These are phyloP conservation scores for Scheffersomyces coipomensis DNA, from an alignment of 805 yeast genomes.

Conservation along the genomic window DNA sequence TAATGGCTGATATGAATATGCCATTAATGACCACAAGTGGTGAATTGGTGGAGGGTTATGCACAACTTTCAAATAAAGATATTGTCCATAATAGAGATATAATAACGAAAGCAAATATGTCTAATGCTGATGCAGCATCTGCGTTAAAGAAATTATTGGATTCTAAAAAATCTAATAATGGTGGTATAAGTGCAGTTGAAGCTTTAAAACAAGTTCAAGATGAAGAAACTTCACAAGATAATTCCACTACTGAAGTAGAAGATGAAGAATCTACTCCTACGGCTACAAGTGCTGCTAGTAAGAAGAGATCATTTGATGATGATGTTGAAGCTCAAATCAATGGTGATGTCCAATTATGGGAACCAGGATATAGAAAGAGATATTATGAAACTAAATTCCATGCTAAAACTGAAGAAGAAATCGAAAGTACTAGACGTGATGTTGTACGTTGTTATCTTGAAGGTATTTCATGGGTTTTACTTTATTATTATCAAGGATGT, in stretches of 20 bases:
- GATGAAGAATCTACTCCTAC: slow-evolving; percentile 1
- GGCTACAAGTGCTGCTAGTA: slow-evolving; percentile 4
- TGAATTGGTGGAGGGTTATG: slow-evolving; percentile 61
- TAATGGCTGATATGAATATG: slow-evolving; percentile 64
- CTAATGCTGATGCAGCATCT: slow-evolving; percentile 69
- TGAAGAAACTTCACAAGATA: slow-evolving; percentile 5
- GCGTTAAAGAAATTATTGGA: slow-evolving; percentile 43
- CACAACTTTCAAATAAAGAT: slow-evolving; percentile 67
- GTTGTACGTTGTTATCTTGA: slow-evolving; percentile 79
- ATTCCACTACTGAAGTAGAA: not conserved
- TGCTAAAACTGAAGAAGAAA: slow-evolving; percentile 50
- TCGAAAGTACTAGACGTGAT: slow-evolving; percentile 50
- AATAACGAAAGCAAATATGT: slow-evolving; percentile 67
- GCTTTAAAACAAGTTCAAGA: slow-evolving; percentile 20
- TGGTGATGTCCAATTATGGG: slow-evolving; percentile 68
- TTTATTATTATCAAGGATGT: slow-evolving; percentile 95
- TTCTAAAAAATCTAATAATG: slow-evolving; percentile 14
- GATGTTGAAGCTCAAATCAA: slow-evolving; percentile 14
- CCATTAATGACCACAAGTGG: slow-evolving; percentile 80
- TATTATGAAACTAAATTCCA: slow-evolving; percentile 79
- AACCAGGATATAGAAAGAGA: slow-evolving; percentile 81
- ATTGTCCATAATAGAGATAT: slow-evolving; percentile 62
- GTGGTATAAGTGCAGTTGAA: slow-evolving; percentile 22
- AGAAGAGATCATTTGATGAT: slow-evolving; percentile 18
- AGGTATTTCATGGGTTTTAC: slow-evolving; percentile 95